Base-by-base conservation (phyloP, 1,284 basidiomycete species). In the Malassezia pachydermatis region DNA sequence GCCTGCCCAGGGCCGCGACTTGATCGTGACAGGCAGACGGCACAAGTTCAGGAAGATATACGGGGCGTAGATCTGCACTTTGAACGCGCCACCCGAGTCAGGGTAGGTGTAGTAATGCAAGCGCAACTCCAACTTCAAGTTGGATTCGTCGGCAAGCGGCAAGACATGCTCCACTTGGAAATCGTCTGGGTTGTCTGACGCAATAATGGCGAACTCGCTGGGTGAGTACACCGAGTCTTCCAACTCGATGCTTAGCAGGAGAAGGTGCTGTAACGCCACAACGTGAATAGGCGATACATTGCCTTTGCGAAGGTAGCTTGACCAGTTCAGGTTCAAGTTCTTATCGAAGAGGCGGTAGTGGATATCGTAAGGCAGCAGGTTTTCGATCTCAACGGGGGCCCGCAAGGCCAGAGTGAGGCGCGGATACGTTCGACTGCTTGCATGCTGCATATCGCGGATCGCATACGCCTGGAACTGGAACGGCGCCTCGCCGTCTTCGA, bases 151-250 rank as follows among this genome's bases (percentile, higher is more conserved):
- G 7, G 82, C 78, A 32, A 98, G 73, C 19, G 79, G 78, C 27
- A 95, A 73, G 14, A 76, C 77, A 42, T 79, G 79, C 65, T 95
- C 89, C 27, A 83, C 77, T 41, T 86, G 84, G 58, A 92, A 87
- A 72, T 94, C 89, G 17, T 90, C 86, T 48, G 85, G 82, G 36
- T 83, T 84, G 67, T 95, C 88, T 5, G 87, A 88, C 60, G 90
- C 94, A 74, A 98, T 92, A 72, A 98, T 96, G 2, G 88, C 84
- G 63, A 96, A 98, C 58, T 98, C 92, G 72, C 88, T 92, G n/a
- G 88, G 84, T 62, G 86, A 86, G 77, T 88, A 90, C n/a, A 81
- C 86, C 84, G 63, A 49, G 28, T 62, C 59, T 73, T 96, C 84
- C 2, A 94, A 78, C 41, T 85, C 81, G 24, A 96, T 78, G 60